A percentile compares a stretch with the other conserved stretches of the same genome.
These are phyloP conservation scores for Musa troglodytarum DNA, from an alignment of 176 grass and related monocot genomes.

Conservation along the genomic window DNA sequence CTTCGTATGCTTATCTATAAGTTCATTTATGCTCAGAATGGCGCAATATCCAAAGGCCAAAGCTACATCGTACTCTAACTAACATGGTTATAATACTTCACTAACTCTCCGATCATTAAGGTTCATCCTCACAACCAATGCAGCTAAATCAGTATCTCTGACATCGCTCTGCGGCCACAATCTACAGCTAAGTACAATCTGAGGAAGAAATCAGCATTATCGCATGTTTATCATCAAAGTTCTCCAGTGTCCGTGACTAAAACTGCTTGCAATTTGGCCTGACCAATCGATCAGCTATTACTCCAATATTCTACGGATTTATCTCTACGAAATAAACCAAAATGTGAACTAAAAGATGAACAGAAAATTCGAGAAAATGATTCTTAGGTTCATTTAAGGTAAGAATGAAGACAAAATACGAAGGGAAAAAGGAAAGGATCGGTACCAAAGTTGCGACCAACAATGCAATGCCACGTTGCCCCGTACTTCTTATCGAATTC, in stretches of 20 bases:
- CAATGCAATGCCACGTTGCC: slow-evolving; percentile 97
- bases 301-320: not conserved
- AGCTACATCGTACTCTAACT: no score
- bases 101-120: no score
- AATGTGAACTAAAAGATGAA: not conserved
- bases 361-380: not conserved
- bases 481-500: slow-evolving; percentile 97
- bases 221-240: not conserved
- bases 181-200: no score
- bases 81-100: no score
- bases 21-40: no score
- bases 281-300: not conserved
- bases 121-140: no score
- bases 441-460: slow-evolving; percentile 95
- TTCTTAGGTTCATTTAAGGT: not conserved
- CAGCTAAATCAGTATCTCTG: no score
- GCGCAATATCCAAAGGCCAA: no score
- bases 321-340: not conserved
- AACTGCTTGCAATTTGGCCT: no score
- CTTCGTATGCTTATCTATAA: no score
- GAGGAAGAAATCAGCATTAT: no score
- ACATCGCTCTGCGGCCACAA: no score
- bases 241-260: not conserved
- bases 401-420: not conserved
- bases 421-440: not conserved